phyloP scores from a whole-genome alignment of 805 yeast species.

The Lipomyces sp. region DNA sequence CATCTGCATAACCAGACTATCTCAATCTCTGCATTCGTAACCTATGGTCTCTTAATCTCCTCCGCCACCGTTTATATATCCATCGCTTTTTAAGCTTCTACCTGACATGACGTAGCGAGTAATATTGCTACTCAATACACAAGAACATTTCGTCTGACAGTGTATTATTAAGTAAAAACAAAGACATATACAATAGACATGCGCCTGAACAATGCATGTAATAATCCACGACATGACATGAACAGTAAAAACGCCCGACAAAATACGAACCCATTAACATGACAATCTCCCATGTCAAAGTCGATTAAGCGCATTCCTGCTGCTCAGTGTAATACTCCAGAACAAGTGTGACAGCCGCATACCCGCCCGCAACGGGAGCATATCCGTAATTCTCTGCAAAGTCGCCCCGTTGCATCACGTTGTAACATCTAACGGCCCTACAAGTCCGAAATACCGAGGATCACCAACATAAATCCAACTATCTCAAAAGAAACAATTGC shows the following conservation, averaged over 20 bases:
- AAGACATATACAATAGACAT: background rate
- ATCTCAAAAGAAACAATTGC: background rate
- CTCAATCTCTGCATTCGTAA: too few relatives aligned
- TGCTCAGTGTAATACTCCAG: background rate
- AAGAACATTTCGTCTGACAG: background rate
- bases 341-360: background rate
- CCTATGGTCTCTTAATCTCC: too few relatives aligned
- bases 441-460: too few relatives aligned
- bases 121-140: background rate
- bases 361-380: background rate
- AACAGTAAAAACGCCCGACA: background rate
- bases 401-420: too few relatives aligned
- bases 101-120: background rate
- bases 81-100: too few relatives aligned
- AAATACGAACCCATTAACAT: background rate
- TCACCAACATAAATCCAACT: background rate
- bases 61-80: too few relatives aligned
- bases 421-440: too few relatives aligned
- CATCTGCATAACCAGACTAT: too few relatives aligned
- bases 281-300: background rate
- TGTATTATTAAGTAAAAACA: background rate
- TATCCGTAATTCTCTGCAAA: too few relatives aligned
- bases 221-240: background rate
- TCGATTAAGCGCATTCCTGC: background rate
- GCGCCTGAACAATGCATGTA: slow-evolving; percentile 1